These are phyloP conservation scores for Dittrichia graveolens DNA, from an alignment of 129 eudicot species.

Conservation along the genomic window DNA sequence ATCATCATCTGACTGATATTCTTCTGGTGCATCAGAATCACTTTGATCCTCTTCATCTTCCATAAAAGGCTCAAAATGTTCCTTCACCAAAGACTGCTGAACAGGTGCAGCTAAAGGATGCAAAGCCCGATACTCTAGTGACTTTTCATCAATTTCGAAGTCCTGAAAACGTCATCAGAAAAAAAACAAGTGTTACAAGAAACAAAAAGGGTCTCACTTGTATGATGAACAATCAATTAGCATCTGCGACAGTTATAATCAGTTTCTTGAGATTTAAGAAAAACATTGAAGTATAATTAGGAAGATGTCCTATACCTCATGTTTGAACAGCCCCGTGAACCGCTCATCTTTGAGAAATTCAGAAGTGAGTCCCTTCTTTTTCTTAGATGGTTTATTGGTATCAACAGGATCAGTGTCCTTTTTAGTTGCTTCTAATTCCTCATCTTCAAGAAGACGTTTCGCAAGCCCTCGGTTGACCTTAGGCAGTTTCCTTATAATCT, in stretches of 20 bases:
- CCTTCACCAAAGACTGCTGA: constrained; percentile 69
- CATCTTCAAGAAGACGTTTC: constrained; percentile 59
- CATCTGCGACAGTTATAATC: not conserved
- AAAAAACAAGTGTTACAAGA: not conserved
- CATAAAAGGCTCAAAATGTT: constrained; percentile 73
- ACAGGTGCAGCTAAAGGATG: constrained; percentile 74
- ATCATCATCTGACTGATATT: constrained; percentile 49
- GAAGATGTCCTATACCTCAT: constrained; percentile 41
- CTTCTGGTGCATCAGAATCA: constrained; percentile 60
- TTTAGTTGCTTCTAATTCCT: constrained; percentile 60
- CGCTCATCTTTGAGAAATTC: constrained; percentile 73
- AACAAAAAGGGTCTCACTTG: not conserved
- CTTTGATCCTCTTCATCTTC: constrained; percentile 44
- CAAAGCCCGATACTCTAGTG: constrained; percentile 78
- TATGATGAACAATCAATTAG: not conserved
- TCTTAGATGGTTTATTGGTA: constrained; percentile 68
- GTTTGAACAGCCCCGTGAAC: constrained; percentile 52
- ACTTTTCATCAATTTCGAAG: constrained; percentile 76
- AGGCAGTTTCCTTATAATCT: constrained; percentile 84
- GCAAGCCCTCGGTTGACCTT: constrained; percentile 74
- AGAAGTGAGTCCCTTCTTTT: constrained; percentile 68
- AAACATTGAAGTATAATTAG: not conserved
- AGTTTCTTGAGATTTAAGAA: not conserved
- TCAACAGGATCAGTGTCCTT: constrained; percentile 48
- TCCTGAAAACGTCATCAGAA: constrained; percentile 46